Evolutionary conservation across 2,329 filamentous ascomycete species (phyloP).

Genomic region (Verticillium nubilum): DNA sequence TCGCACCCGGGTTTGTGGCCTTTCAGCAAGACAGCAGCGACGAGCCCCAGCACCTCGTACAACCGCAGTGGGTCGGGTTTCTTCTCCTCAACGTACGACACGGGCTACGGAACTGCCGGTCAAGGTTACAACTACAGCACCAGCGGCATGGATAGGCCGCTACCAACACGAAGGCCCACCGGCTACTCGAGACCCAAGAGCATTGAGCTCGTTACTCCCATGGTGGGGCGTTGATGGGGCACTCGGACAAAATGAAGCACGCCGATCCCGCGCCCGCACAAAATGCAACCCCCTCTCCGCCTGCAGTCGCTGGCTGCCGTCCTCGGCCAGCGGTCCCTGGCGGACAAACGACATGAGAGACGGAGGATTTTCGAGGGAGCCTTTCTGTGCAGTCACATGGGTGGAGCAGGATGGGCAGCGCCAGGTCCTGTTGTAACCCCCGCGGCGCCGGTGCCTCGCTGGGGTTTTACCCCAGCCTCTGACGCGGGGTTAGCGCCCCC

Average conservation of each 20-base stretch:
- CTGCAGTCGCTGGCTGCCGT: not conserved
- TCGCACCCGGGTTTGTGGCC: conserved; percentile 45
- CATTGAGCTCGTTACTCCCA: conserved; percentile 59
- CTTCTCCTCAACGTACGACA: conserved; percentile 47
- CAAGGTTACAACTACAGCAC: conserved; percentile 33
- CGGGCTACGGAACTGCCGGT: conserved; percentile 28
- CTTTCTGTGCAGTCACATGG: not conserved
- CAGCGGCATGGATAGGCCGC: conserved; percentile 44
- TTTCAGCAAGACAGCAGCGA: conserved; percentile 44
- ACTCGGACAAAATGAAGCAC: not conserved
- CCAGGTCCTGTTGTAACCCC: not conserved
- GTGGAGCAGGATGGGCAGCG: not conserved
- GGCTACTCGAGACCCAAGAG: conserved; percentile 54
- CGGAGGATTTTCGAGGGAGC: not conserved
- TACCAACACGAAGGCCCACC: conserved; percentile 49
- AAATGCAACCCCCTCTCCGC: not conserved
- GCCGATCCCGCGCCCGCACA: not conserved
- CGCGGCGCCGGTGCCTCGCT: not conserved
- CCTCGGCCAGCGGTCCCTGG: not conserved
- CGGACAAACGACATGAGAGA: not conserved
- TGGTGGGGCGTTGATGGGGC: conserved; percentile 39
- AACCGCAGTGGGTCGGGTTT: conserved; percentile 32
- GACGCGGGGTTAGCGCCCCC: not conserved
- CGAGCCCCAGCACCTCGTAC: conserved; percentile 50
- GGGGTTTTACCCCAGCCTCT: not conserved